phyloP scores from a whole-genome alignment of 2,329 filamentous ascomycete genomes.

The Apiospora malaysiana region DNA sequence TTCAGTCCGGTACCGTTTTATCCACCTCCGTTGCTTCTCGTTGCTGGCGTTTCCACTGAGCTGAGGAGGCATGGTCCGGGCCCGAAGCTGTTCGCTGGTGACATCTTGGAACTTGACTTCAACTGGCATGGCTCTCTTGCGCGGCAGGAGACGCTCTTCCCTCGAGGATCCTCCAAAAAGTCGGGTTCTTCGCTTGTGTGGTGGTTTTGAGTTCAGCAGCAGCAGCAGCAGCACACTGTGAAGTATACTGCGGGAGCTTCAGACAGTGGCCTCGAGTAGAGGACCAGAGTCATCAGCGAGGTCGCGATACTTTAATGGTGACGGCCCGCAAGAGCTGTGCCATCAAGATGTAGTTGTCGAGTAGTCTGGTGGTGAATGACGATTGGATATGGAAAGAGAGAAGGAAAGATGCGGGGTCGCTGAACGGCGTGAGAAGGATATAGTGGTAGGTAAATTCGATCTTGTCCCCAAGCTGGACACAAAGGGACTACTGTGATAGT shows the following conservation, averaged over 20 bases:
- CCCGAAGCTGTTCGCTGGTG: constrained; percentile 50
- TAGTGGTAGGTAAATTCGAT: constrained; percentile 12
- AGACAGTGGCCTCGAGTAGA: constrained; percentile 54
- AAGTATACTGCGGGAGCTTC: constrained; percentile 41
- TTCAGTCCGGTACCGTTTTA: constrained; percentile 81
- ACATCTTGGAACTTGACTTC: constrained; percentile 47
- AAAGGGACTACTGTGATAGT: constrained; percentile 14
- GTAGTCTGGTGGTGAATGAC: constrained; percentile 2
- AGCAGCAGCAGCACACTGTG: constrained; percentile 49
- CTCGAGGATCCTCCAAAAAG: not conserved
- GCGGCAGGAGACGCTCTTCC: constrained; percentile 2
- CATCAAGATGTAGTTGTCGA: constrained; percentile 20
- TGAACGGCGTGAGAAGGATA: constrained; percentile 12
- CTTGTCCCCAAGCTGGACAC: constrained; percentile 10
- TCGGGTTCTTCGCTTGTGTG: constrained; percentile 26
- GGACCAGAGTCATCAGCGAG: constrained; percentile 65
- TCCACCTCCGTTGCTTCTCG: constrained; percentile 53
- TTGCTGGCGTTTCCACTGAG: constrained; percentile 35
- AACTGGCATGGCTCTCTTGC: constrained; percentile 43
- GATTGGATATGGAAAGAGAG: constrained; percentile 1
- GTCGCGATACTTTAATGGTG: constrained; percentile 53
- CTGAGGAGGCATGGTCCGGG: constrained; percentile 50
- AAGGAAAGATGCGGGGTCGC: constrained; percentile 19
- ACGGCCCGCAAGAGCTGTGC: constrained; percentile 20
- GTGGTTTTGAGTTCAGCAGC: constrained; percentile 32